Evolutionary conservation across 768 basidiomycete genomes (phyloP).

Genomic region (Mycena polygramma): DNA sequence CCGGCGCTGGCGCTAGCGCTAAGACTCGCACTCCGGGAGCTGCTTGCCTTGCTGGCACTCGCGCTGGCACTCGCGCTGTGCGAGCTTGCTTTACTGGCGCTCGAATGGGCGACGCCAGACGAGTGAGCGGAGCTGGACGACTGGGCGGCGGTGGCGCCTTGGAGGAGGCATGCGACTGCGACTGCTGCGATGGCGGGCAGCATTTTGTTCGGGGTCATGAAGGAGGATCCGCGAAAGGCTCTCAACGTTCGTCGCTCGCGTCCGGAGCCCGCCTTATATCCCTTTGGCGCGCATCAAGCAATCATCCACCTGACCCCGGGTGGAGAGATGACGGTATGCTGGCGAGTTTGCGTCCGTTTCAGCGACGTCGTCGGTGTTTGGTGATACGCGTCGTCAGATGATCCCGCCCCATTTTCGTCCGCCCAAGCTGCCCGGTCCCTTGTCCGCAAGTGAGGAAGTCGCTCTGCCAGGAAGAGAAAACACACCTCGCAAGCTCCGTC

Average conservation of each 20-base stretch:
- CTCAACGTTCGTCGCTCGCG: constrained; percentile 15
- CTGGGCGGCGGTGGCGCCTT: constrained; percentile 19
- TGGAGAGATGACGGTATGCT: constrained; percentile 13
- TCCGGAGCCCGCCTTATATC: constrained; percentile 9
- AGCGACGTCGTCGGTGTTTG: not conserved
- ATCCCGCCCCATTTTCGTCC: not conserved
- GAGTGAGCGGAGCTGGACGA: not conserved
- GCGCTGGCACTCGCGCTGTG: too few species aligned
- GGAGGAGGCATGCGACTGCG: constrained; percentile 12
- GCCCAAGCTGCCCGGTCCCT: too few species aligned
- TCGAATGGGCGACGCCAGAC: too few species aligned
- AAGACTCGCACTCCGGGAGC: too few species aligned
- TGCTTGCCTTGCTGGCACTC: not conserved
- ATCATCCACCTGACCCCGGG: constrained; percentile 12
- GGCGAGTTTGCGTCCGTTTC: not conserved
- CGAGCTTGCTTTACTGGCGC: not conserved
- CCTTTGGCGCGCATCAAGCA: constrained; percentile 14
- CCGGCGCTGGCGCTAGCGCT: too few species aligned
- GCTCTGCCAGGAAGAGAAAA: too few species aligned
- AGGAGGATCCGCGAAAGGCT: constrained; percentile 16
- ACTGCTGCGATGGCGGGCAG: constrained; percentile 15
- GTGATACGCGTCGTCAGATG: not conserved
- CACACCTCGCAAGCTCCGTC: too few species aligned
- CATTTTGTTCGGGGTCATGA: constrained; percentile 25
- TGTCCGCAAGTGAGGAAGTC: too few species aligned